A percentile compares a stretch with the other conserved stretches of the same genome.
Conservation (phyloP, 148 eudicot genomes). For the Camellia japonica region DNA sequence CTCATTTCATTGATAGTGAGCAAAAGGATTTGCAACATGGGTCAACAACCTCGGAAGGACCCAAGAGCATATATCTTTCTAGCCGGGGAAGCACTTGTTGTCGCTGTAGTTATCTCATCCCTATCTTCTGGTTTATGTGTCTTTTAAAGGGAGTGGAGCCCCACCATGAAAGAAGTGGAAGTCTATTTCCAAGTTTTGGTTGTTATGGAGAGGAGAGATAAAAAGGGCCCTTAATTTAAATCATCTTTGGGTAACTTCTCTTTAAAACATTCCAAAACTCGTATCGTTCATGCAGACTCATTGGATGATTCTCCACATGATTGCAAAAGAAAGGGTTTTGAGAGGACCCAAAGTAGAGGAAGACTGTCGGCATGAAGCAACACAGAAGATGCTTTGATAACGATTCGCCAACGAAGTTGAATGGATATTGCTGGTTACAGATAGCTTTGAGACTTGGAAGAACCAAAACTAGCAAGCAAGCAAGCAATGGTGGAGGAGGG, state of each 20-base stretch:
- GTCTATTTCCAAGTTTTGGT: conserved; percentile 28
- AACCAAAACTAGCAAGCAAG: neutral
- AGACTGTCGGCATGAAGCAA: conserved; percentile 31
- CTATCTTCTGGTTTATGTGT: conserved; percentile 24
- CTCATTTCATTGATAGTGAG: neutral
- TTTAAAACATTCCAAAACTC: conserved; percentile 37
- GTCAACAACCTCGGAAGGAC: conserved; percentile 16
- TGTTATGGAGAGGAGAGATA: conserved; percentile 12
- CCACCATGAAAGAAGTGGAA: conserved; percentile 36
- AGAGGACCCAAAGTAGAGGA: conserved; percentile 35
- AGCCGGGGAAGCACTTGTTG: conserved; percentile 34
- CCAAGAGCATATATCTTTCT: conserved; percentile 19
- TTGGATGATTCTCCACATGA: conserved; percentile 29
- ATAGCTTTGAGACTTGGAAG: neutral
- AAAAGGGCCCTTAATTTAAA: conserved; percentile 22
- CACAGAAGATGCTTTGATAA: conserved; percentile 33
- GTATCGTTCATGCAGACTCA: conserved; percentile 26
- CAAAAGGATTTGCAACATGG: neutral
- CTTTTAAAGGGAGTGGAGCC: conserved; percentile 23
- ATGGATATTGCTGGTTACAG: conserved; percentile 15
- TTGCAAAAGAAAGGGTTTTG: conserved; percentile 24
- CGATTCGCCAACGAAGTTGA: conserved; percentile 24
- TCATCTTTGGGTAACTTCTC: conserved; percentile 30
- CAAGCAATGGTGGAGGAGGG: neutral
- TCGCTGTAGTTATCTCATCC: conserved; percentile 21